A percentile compares a stretch with the other conserved stretches of the same genome.
Conservation (phyloP, 139 green algal genomes). For the Trebouxia sp. region DNA sequence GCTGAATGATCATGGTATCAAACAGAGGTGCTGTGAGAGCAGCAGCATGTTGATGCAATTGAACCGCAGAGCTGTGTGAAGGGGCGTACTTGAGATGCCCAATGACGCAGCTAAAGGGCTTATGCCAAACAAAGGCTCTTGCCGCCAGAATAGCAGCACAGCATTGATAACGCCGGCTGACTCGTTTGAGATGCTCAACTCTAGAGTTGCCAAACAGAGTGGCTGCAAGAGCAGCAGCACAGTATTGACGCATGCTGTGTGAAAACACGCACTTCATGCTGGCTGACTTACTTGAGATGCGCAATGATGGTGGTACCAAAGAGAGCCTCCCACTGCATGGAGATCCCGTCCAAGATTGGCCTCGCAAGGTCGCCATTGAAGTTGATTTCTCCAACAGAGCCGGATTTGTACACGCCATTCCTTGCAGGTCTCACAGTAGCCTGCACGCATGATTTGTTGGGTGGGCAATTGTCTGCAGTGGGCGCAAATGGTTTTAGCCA, state of each 20-base stretch:
- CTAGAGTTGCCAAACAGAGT: too few species aligned
- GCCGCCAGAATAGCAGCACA: too few species aligned
- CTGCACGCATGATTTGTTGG: background rate
- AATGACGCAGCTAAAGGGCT: too few species aligned
- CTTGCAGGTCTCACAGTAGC: slow-evolving; percentile 14
- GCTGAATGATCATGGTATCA: too few species aligned
- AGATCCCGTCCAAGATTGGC: slow-evolving; percentile 26
- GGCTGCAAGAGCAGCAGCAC: background rate
- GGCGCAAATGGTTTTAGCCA: background rate
- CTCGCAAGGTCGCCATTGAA: slow-evolving; percentile 30
- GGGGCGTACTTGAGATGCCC: too few species aligned
- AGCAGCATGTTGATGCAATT: too few species aligned
- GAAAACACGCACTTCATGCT: background rate
- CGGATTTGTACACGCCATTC: slow-evolving; percentile 7
- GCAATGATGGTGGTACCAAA: background rate
- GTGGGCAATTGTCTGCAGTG: too few species aligned
- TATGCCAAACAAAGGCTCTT: too few species aligned
- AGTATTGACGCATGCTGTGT: background rate
- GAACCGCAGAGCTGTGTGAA: too few species aligned
- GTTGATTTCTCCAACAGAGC: slow-evolving; percentile 13
- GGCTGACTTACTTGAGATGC: slow-evolving; percentile 1
- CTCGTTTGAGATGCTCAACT: too few species aligned
- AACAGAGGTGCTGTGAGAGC: too few species aligned
- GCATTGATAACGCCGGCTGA: too few species aligned
- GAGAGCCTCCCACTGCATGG: slow-evolving; percentile 19